Percentiles rank a stretch among this genome's conserved stretches.
These are phyloP conservation scores for Ogataea nitratoaversa DNA, from an alignment of 805 yeast species.

Conservation along the genomic window DNA sequence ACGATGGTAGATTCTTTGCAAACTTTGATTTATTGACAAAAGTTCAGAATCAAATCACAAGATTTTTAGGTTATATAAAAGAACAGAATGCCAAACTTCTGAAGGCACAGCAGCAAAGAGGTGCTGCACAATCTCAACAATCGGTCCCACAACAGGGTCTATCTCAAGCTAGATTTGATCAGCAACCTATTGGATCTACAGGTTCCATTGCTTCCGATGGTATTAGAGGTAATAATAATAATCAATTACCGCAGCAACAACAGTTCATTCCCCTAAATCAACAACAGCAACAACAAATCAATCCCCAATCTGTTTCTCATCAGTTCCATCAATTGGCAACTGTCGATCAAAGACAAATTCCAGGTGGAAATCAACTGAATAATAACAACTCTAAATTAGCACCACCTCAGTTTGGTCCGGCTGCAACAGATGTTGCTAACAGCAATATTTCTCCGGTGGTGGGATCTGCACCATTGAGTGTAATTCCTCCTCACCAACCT, in stretches of 20 bases:
- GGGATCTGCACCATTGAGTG: conserved; percentile 5
- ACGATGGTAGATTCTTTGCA: conserved; percentile 51
- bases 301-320: conserved; percentile 19
- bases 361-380: conserved; percentile 13
- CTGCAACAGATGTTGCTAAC: too few relatives aligned
- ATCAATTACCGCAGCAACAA: conserved; percentile 8
- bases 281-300: conserved; percentile 9
- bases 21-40: conserved; percentile 69
- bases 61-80: conserved; percentile 70
- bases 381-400: too few relatives aligned
- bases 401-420: conserved; percentile 16
- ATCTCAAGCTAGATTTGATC: conserved; percentile 10
- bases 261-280: conserved; percentile 4
- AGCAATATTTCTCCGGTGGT: conserved; percentile 9
- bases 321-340: conserved; percentile 24
- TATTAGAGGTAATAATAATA: conserved; percentile 1
- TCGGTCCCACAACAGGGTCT: conserved; percentile 18
- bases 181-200: conserved; percentile 3
- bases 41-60: conserved; percentile 66
- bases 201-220: conserved; percentile 1
- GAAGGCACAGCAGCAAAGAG: conserved; percentile 18
- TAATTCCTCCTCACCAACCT: conserved; percentile 9
- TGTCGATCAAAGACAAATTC: conserved; percentile 16
- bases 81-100: conserved; percentile 39
- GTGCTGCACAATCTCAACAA: conserved; percentile 4